Evolutionary conservation across 345 rosid genomes (phyloP).

Genomic region (Combretum micranthum): DNA sequence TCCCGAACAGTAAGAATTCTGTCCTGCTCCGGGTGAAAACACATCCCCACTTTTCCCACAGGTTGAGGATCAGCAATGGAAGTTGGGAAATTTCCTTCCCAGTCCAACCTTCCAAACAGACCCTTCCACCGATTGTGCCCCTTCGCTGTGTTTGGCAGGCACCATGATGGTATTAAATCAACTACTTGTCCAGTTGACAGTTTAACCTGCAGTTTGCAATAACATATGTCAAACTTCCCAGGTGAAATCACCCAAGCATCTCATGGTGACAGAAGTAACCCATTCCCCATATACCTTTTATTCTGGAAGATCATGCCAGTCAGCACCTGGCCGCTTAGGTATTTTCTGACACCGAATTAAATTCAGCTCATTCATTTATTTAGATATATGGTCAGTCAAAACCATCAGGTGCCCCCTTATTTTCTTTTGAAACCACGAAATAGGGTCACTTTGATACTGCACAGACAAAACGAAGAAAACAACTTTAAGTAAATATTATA

Average conservation of each 20-base stretch:
- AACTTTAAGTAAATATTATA: not conserved
- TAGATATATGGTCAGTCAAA: conserved; percentile 72
- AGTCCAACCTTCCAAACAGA: conserved; percentile 75
- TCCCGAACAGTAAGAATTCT: conserved; percentile 81
- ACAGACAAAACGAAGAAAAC: conserved; percentile 3
- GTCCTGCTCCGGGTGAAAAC: conserved; percentile 90
- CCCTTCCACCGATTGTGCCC: conserved; percentile 90
- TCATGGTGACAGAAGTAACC: not conserved
- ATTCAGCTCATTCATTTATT: conserved; percentile 76
- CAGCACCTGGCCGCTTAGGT: conserved; percentile 85
- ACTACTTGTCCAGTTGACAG: conserved; percentile 58
- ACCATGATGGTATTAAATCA: conserved; percentile 69
- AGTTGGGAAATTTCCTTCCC: conserved; percentile 95
- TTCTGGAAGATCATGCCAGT: conserved; percentile 81
- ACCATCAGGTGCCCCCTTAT: conserved; percentile 42
- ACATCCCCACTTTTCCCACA: conserved; percentile 93
- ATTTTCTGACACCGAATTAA: conserved; percentile 60
- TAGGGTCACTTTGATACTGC: conserved; percentile 56
- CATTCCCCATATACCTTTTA: conserved; percentile 39
- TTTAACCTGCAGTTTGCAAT: conserved; percentile 32
- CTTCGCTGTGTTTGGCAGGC: conserved; percentile 72
- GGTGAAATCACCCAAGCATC: not conserved
- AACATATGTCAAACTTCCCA: not conserved
- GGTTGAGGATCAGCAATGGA: conserved; percentile 88
- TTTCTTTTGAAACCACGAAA: conserved; percentile 77